Conservation (phyloP, 768 basidiomycete genomes). For the Lepiota subincarnata region DNA sequence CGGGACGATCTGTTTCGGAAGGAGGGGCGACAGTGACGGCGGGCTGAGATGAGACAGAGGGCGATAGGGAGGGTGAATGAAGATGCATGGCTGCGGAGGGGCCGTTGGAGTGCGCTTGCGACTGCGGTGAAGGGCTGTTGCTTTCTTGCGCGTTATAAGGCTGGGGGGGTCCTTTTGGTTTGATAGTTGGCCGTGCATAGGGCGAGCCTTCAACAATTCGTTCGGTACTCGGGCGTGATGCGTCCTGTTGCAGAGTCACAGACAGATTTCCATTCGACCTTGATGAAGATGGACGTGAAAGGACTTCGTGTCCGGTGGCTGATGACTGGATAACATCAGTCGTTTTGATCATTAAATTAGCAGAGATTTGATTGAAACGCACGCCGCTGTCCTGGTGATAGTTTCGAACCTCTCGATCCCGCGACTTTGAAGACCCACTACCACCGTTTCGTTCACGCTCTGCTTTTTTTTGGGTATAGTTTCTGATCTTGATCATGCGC, state of each 20-base stretch:
- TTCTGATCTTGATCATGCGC: slow-evolving; percentile 88
- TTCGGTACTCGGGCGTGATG: slow-evolving; percentile 19
- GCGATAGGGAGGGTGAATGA: neutral
- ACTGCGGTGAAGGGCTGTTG: slow-evolving; percentile 11
- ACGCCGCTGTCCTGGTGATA: slow-evolving; percentile 40
- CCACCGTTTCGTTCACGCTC: slow-evolving; percentile 52
- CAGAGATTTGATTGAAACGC: slow-evolving; percentile 20
- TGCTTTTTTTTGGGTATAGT: slow-evolving; percentile 86
- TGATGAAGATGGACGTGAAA: slow-evolving; percentile 13
- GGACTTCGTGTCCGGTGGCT: slow-evolving; percentile 3
- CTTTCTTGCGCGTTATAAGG: slow-evolving; percentile 26
- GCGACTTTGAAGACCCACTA: slow-evolving; percentile 37
- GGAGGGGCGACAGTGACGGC: slow-evolving; percentile 43
- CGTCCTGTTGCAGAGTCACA: slow-evolving; percentile 7
- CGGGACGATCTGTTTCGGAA: neutral
- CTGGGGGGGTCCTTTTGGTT: slow-evolving; percentile 28
- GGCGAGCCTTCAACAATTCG: slow-evolving; percentile 13
- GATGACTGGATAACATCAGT: slow-evolving; percentile 6
- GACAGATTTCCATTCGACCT: slow-evolving; percentile 11
- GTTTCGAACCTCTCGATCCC: slow-evolving; percentile 35
- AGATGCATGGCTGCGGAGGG: slow-evolving; percentile 7
- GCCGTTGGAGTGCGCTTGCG: slow-evolving; percentile 11
- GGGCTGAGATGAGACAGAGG: neutral
- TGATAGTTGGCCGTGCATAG: slow-evolving; percentile 17
- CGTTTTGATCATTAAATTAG: neutral